A percentile compares a stretch with the other conserved stretches of the same genome.
Evolutionary conservation across 345 rosid species (phyloP).

Genomic region (Firmiana major): DNA sequence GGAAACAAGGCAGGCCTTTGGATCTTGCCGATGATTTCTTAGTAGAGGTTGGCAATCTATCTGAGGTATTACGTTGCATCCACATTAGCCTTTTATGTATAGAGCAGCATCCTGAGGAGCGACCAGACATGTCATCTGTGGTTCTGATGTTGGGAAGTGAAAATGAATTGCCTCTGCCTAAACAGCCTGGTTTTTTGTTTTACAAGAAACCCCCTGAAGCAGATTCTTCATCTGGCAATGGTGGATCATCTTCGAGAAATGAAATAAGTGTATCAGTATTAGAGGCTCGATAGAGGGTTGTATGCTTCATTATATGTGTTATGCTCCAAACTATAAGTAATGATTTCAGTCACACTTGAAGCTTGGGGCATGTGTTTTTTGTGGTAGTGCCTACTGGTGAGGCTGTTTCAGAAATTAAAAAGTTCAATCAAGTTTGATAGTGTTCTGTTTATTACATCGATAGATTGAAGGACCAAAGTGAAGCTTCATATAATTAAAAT

Average conservation of each 20-base stretch:
- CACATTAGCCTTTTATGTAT: slow-evolving; percentile 46
- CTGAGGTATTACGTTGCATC: slow-evolving; percentile 33
- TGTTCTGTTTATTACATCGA: not conserved
- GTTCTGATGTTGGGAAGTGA: slow-evolving; percentile 41
- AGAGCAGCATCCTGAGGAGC: slow-evolving; percentile 37
- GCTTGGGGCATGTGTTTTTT: too few species aligned
- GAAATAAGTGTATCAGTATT: not conserved
- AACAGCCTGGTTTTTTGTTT: slow-evolving; percentile 16
- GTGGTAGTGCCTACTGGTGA: too few species aligned
- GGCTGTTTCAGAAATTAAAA: too few species aligned
- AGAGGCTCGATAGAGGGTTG: slow-evolving; percentile 7
- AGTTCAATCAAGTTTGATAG: too few species aligned
- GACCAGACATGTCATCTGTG: slow-evolving; percentile 46
- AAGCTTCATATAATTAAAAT: not conserved
- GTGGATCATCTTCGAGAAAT: not conserved
- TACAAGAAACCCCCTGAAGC: not conserved
- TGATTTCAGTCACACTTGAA: too few species aligned
- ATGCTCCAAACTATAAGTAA: not conserved
- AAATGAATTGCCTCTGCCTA: slow-evolving; percentile 31
- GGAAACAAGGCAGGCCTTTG: slow-evolving; percentile 30
- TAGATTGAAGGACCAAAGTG: not conserved
- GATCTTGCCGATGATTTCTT: slow-evolving; percentile 30
- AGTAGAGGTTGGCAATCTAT: slow-evolving; percentile 9
- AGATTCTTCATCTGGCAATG: not conserved
- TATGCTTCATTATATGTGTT: not conserved